Percentiles rank a stretch among this genome's conserved stretches.
These are phyloP conservation scores for Zymoseptoria crescenta DNA, from an alignment of 2,329 filamentous ascomycete genomes.

Conservation along the genomic window DNA sequence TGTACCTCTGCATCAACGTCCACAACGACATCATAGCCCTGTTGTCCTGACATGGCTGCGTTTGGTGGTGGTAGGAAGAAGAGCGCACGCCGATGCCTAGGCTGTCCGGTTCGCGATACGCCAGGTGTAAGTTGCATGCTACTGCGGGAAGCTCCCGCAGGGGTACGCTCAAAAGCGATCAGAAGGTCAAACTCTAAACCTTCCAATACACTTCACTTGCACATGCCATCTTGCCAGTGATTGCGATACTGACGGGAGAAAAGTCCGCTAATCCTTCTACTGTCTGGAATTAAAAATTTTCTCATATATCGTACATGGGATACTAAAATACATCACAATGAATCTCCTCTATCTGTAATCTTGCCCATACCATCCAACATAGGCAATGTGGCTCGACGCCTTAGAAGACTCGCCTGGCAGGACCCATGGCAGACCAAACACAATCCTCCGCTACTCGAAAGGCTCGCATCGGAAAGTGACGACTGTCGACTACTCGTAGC, in stretches of 20 bases:
- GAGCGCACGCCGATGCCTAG: neutral
- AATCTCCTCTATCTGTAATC: neutral
- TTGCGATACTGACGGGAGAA: neutral
- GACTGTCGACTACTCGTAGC: constrained; percentile 20
- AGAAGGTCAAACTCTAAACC: neutral
- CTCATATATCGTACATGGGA: neutral
- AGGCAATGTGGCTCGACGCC: neutral
- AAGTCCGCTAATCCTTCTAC: neutral
- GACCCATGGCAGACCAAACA: neutral
- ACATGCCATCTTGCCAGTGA: neutral
- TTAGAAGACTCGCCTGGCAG: neutral
- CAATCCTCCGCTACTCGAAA: neutral
- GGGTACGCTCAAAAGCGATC: neutral
- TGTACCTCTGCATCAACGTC: constrained; percentile 91
- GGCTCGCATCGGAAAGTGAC: neutral
- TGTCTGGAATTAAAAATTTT: neutral
- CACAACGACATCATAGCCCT: constrained; percentile 92
- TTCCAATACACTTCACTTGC: neutral
- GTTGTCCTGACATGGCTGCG: constrained; percentile 46
- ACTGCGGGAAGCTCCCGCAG: neutral
- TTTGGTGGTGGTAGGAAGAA: neutral
- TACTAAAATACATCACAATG: neutral
- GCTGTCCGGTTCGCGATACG: neutral
- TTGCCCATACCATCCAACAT: neutral
- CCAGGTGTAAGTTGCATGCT: neutral